These are phyloP conservation scores for Entamoeba histolytica DNA, from an alignment of 208 protist genomes.

Conservation along the genomic window DNA sequence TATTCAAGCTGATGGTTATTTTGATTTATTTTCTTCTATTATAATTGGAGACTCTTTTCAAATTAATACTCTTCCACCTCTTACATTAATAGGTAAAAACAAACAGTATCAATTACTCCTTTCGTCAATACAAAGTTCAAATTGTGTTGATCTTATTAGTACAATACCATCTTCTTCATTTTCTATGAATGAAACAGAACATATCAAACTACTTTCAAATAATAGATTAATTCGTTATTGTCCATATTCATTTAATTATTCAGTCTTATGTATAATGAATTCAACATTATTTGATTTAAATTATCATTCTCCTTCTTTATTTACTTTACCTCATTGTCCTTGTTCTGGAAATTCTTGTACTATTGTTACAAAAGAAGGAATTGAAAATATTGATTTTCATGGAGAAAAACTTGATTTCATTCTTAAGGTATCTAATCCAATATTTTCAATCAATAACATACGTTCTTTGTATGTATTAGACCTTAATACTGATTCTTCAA, in stretches of 20 bases:
- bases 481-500: no score
- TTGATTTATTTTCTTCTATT: background rate
- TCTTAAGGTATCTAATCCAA: no score
- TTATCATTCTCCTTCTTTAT: background rate
- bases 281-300: background rate
- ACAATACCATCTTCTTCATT: background rate
- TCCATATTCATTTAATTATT: background rate
- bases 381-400: no score
- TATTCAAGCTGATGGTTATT: background rate
- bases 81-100: background rate
- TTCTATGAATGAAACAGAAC: background rate
- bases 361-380: background rate
- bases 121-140: background rate
- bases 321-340: background rate
- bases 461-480: no score
- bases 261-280: background rate
- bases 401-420: no score
- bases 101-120: background rate
- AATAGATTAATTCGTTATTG: background rate
- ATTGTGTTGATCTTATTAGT: background rate
- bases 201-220: background rate
- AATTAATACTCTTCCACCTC: background rate
- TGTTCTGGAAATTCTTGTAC: background rate
- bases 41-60: background rate
- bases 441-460: no score